phyloP scores from a whole-genome alignment of 1,139 yeast species.

The Lodderomyces parapsilosis region DNA sequence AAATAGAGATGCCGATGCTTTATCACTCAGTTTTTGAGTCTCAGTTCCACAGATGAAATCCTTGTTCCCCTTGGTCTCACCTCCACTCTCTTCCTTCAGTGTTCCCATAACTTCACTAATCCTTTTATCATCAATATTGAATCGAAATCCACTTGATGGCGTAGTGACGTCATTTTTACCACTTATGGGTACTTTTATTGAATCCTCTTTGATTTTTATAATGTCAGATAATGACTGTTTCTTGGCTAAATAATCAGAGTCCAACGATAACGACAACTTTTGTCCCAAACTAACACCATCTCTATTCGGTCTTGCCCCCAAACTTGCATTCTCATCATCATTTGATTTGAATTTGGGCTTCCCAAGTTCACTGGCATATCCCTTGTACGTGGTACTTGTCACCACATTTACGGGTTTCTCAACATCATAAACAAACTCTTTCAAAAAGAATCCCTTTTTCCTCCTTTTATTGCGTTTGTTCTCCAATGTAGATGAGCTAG shows the following conservation, averaged over 20 bases:
- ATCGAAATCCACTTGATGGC: conserved; percentile 42
- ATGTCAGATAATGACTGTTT: conserved; percentile 26
- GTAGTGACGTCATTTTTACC: conserved; percentile 9
- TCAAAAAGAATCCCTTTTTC: conserved; percentile 29
- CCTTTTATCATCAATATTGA: conserved; percentile 16
- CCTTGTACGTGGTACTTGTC: conserved; percentile 20
- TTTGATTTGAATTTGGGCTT: conserved; percentile 26
- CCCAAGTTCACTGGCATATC: conserved; percentile 32
- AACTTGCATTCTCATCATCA: conserved; percentile 6
- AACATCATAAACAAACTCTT: conserved; percentile 39
- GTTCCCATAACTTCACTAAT: background rate
- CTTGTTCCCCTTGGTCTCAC: background rate
- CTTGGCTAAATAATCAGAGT: conserved; percentile 26
- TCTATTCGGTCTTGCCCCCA: conserved; percentile 5
- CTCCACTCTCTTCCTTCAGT: background rate
- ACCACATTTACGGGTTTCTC: conserved; percentile 1
- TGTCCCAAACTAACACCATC: conserved; percentile 16
- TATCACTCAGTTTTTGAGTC: background rate
- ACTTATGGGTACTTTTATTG: conserved; percentile 6
- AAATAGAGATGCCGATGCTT: background rate
- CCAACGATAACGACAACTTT: conserved; percentile 21
- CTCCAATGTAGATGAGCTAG: conserved; percentile 1
- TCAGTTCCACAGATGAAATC: background rate
- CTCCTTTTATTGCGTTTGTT: conserved; percentile 13
- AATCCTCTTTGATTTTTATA: conserved; percentile 29